Conservation (phyloP, 1,284 basidiomycete species). For the Cryptococcus sp. region DNA sequence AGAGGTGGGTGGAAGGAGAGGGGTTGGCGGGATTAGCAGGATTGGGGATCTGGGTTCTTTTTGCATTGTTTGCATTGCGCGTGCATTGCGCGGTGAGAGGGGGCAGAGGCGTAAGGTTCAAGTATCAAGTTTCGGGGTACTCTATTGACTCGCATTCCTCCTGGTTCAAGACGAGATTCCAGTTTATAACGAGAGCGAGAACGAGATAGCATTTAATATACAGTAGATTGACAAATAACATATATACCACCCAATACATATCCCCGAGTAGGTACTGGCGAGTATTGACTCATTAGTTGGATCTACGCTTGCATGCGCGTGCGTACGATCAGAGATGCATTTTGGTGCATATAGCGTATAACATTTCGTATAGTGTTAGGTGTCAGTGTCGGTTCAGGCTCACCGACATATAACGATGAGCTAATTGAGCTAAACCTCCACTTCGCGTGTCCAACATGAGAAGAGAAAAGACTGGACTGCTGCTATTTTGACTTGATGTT, state of each 20-base stretch:
- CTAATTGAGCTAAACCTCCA: slow-evolving; percentile 1
- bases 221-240: background rate
- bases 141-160: background rate
- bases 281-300: no score
- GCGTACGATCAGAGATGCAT: no score
- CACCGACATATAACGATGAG: background rate
- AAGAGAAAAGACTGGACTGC: background rate
- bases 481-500: background rate
- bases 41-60: no score
- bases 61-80: background rate
- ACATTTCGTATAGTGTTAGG: no score
- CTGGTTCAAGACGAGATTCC: no score
- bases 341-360: background rate
- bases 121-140: background rate
- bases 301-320: no score
- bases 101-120: background rate
- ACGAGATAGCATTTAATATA: background rate
- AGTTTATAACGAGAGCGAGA: background rate
- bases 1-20: no score
- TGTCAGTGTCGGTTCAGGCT: no score
- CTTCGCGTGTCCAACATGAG: slow-evolving; percentile 7
- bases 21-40: no score
- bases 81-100: background rate
- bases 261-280: background rate
- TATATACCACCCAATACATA: slow-evolving; percentile 1